phyloP scores from a whole-genome alignment of 78 protist species.

The Planoprotostelium fungivorum region DNA sequence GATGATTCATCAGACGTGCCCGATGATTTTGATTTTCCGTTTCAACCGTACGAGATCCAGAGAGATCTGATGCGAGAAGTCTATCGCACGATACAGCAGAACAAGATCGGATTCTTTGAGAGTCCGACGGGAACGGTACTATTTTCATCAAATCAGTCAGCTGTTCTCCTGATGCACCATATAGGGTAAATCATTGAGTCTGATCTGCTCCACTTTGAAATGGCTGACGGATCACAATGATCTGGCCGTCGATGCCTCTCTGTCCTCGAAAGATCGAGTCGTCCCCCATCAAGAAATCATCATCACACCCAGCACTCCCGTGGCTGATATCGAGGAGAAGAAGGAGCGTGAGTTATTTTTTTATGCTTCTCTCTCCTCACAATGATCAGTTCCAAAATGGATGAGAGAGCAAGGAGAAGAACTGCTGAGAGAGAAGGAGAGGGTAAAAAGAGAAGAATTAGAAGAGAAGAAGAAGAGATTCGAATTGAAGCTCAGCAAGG shows the following conservation, averaged over 20 bases:
- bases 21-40: conserved; percentile 28
- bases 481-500: too few relatives aligned
- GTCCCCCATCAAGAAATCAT: too few relatives aligned
- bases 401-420: not conserved
- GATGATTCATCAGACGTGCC: too few relatives aligned
- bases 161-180: too few relatives aligned
- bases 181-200: conserved; percentile 39
- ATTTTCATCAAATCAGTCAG: not conserved
- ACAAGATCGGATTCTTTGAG: conserved; percentile 62
- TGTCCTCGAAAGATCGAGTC: too few relatives aligned
- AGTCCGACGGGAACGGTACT: conserved; percentile 66
- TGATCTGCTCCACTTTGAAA: conserved; percentile 13
- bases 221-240: conserved; percentile 13
- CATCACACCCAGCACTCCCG: too few relatives aligned
- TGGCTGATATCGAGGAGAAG: too few relatives aligned
- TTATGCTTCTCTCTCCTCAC: too few relatives aligned
- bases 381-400: not conserved
- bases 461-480: conserved; percentile 1
- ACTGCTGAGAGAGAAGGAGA: not conserved
- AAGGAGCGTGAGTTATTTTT: too few relatives aligned
- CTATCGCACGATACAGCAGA: not conserved
- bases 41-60: conserved; percentile 44
- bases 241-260: not conserved
- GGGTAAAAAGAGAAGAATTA: not conserved
- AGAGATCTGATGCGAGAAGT: not conserved